Evolutionary conservation across 805 yeast genomes (phyloP).

Genomic region (Lachancea nothofagi): DNA sequence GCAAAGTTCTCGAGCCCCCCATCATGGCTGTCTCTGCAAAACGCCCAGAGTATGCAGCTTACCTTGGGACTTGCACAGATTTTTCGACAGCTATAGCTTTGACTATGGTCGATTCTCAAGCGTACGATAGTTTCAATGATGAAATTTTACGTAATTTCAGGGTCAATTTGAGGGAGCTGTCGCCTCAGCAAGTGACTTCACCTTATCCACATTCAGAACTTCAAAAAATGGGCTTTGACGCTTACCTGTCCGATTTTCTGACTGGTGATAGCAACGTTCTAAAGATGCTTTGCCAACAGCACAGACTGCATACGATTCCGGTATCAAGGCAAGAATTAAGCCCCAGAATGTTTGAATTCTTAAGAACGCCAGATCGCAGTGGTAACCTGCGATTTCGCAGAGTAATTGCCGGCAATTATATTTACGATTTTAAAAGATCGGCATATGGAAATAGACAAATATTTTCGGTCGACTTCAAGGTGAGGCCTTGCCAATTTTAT

Average conservation of each 20-base stretch:
- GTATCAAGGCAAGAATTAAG: conserved; percentile 46
- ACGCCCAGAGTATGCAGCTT: conserved; percentile 45
- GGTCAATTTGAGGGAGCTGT: conserved; percentile 53
- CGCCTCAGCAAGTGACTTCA: conserved; percentile 17
- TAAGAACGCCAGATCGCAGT: conserved; percentile 33
- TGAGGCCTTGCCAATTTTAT: conserved; percentile 21
- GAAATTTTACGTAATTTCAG: conserved; percentile 41
- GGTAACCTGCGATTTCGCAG: conserved; percentile 47
- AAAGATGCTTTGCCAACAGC: conserved; percentile 58
- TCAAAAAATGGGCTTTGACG: conserved; percentile 62
- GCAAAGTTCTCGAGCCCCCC: conserved; percentile 67
- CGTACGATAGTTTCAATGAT: conserved; percentile 43
- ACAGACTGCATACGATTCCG: conserved; percentile 55
- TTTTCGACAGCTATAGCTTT: conserved; percentile 52
- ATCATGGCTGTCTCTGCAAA: conserved; percentile 54
- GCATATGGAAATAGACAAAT: conserved; percentile 57
- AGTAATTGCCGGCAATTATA: conserved; percentile 54
- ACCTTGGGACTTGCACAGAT: conserved; percentile 54
- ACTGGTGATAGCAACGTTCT: conserved; percentile 69
- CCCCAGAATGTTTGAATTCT: conserved; percentile 35
- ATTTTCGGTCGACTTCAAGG: conserved; percentile 30
- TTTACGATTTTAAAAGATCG: conserved; percentile 51
- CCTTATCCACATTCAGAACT: conserved; percentile 36
- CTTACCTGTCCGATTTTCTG: conserved; percentile 65
- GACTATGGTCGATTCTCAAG: conserved; percentile 49